Base-by-base conservation (phyloP, 345 rosid genomes). In the Microthlaspi erraticum region DNA sequence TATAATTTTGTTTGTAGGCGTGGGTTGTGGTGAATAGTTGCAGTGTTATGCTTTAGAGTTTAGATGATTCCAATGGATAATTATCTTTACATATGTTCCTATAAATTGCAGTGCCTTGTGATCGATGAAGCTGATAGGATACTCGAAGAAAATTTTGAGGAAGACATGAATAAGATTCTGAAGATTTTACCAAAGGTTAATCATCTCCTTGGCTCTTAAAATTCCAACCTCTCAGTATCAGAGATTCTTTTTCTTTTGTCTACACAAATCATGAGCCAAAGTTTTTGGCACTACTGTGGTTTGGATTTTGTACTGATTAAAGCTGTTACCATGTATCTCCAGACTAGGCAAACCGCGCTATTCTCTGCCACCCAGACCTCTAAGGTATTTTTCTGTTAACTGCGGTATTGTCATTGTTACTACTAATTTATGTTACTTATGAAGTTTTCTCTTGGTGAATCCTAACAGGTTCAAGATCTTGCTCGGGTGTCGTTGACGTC, bases 121-220 rank as follows among this genome's bases (percentile, higher is more conserved):
- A 88, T 95, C 61, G 99, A 95, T 66, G 98, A 95, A 84, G 99
- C 99, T 20, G 99, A 95, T 71, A 84, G 98, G 68, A 92, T 95
- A 71, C 79, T 95, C 81, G 99, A 95, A 81, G 96, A 91, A 16
- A 95, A 95, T 72, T 95, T 95, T 60, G 99, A 95, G 85, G 99
- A 92, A 64, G 98, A 92, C 80, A 95, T 95, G 99, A 88, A 83
- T 77, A 97, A 92, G 82, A 95, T 95, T 75, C 78, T 92, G 36
- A 92, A 83, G 81, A 68, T 87, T 77, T 75, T 95, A 31, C 98
- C 98, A 4, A 95, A 92, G 98, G 98, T 88, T 84, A 70, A 37
- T 38, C 41, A 48, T 37, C 42, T 68, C 50, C 29, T 29, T 29
- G 39, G 26, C 26, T 58, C 52, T 32, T 19, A 60, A 50, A 51